These are phyloP conservation scores for Myochromella boudieri DNA, from an alignment of 768 basidiomycete genomes.

Conservation along the genomic window DNA sequence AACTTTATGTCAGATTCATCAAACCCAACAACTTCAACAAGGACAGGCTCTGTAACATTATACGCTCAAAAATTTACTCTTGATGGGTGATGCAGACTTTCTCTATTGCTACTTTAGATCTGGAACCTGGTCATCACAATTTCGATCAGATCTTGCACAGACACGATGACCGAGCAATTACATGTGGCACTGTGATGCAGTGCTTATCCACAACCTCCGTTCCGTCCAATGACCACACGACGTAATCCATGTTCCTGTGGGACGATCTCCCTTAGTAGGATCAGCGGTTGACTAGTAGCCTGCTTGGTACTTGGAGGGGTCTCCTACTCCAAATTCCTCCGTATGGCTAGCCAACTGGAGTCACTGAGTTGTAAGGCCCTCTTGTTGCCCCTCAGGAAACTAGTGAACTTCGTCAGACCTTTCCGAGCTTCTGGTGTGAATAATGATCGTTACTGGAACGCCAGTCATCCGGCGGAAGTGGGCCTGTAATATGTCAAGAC, in stretches of 20 bases:
- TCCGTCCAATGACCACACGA: constrained; percentile 13
- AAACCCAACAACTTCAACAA: not conserved
- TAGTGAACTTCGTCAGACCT: too few species aligned
- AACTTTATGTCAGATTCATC: too few species aligned
- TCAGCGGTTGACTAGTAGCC: too few species aligned
- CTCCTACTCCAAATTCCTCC: constrained; percentile 3
- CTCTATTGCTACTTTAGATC: too few species aligned
- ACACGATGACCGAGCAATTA: constrained; percentile 11
- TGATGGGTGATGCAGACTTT: too few species aligned
- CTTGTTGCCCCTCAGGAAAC: too few species aligned
- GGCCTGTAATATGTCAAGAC: too few species aligned
- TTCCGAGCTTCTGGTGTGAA: too few species aligned
- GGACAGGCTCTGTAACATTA: not conserved
- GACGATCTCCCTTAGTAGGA: not conserved
- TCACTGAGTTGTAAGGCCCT: too few species aligned
- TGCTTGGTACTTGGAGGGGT: too few species aligned
- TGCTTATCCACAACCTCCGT: constrained; percentile 8
- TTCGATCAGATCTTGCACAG: constrained; percentile 9
- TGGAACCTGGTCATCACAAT: not conserved
- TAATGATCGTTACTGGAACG: too few species aligned
- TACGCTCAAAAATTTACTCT: not conserved
- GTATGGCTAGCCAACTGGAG: constrained; percentile 5
- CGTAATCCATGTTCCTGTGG: constrained; percentile 4
- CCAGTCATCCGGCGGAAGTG: too few species aligned
- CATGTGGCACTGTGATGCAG: constrained; percentile 5